Evolutionary conservation across 2,329 filamentous ascomycete genomes (phyloP).

Genomic region (Alternaria burnsii): DNA sequence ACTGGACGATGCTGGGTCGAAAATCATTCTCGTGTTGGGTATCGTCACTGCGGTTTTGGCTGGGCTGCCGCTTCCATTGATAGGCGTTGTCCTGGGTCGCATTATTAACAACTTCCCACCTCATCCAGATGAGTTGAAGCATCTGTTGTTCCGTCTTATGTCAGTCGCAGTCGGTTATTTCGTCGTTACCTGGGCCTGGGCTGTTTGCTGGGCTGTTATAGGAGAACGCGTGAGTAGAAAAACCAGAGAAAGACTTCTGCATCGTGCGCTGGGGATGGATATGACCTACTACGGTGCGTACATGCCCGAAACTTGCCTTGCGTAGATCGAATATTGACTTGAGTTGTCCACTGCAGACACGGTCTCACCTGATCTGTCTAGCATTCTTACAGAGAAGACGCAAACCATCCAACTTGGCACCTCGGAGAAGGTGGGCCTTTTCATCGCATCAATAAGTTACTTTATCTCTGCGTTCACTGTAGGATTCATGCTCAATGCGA

Average conservation of each 20-base stretch:
- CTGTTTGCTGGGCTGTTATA: constrained; percentile 60
- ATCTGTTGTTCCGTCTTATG: constrained; percentile 55
- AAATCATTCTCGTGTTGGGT: constrained; percentile 45
- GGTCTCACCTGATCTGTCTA: constrained; percentile 59
- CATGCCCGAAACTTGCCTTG: background rate
- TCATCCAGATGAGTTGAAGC: constrained; percentile 52
- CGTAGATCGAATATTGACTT: background rate
- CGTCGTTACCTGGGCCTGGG: constrained; percentile 59
- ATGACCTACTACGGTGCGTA: constrained; percentile 56
- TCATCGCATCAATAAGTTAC: constrained; percentile 57
- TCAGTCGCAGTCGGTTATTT: constrained; percentile 60
- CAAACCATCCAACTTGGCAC: constrained; percentile 58
- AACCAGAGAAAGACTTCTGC: constrained; percentile 57
- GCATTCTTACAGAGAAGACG: constrained; percentile 56
- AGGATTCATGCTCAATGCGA: constrained; percentile 56
- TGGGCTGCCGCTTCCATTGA: constrained; percentile 68
- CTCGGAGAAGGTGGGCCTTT: constrained; percentile 59
- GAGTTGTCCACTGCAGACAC: constrained; percentile 42
- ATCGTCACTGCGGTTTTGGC: constrained; percentile 60
- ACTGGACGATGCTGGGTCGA: constrained; percentile 53
- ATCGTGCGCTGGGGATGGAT: constrained; percentile 60
- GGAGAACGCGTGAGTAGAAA: constrained; percentile 60
- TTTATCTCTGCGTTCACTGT: constrained; percentile 57
- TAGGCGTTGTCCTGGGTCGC: constrained; percentile 64
- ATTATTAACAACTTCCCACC: constrained; percentile 62